These are phyloP conservation scores for Termitomyces sp. DNA, from an alignment of 768 basidiomycete genomes.

Conservation along the genomic window DNA sequence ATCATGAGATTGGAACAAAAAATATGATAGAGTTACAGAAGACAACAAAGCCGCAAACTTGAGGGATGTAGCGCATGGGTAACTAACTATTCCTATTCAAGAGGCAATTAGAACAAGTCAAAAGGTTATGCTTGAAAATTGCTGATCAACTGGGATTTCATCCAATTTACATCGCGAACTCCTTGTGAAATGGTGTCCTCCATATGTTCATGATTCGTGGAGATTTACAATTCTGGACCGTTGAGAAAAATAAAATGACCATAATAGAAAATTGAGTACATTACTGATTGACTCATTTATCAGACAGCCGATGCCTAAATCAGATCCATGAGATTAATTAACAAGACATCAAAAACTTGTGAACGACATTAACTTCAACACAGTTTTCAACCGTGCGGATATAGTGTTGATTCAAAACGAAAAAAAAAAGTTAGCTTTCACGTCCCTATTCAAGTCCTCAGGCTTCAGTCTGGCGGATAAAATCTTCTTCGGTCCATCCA, in stretches of 20 bases:
- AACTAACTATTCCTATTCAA: too few species aligned
- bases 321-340: background rate
- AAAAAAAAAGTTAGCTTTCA: background rate
- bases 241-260: background rate
- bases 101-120: too few species aligned
- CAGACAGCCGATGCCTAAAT: background rate
- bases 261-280: background rate
- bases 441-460: background rate
- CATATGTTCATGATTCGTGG: too few species aligned
- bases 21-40: too few species aligned
- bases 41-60: too few species aligned
- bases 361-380: background rate
- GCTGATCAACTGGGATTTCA: too few species aligned
- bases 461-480: conserved; percentile 22
- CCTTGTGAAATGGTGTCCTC: background rate
- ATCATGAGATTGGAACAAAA: too few species aligned
- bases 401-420: too few species aligned
- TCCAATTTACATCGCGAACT: background rate
- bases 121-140: too few species aligned
- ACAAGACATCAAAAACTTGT: background rate
- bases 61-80: too few species aligned
- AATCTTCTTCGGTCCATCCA: conserved; percentile 56
- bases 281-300: background rate
- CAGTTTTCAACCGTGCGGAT: background rate
- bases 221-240: background rate